Percentiles rank a stretch among this genome's conserved stretches.
phyloP scores from a whole-genome alignment of 2,329 filamentous ascomycete species.

The Pezizomycotina sp. region DNA sequence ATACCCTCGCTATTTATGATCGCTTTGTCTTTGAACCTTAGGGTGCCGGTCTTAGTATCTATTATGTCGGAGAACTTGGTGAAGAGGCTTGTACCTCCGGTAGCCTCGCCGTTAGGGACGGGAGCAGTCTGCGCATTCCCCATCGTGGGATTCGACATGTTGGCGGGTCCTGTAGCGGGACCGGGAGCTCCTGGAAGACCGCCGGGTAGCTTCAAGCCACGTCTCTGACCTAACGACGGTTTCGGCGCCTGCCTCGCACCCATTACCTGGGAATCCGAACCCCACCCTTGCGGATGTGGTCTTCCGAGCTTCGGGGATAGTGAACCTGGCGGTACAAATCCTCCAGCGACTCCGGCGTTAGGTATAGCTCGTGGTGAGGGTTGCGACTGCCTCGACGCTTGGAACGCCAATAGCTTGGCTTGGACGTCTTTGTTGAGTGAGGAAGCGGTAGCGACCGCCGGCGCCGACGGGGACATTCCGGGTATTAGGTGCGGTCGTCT shows the following conservation, averaged over 20 bases:
- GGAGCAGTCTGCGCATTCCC: slow-evolving; percentile 20
- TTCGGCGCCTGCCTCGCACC: slow-evolving; percentile 26
- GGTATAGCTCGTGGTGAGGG: slow-evolving; percentile 30
- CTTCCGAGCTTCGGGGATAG: slow-evolving; percentile 31
- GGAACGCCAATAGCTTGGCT: slow-evolving; percentile 54
- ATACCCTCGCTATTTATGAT: slow-evolving; percentile 78
- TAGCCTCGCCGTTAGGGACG: slow-evolving; percentile 23
- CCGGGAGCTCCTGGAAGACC: slow-evolving; percentile 21
- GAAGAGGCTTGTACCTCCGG: slow-evolving; percentile 41
- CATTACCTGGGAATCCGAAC: slow-evolving; percentile 36
- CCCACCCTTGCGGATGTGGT: slow-evolving; percentile 29
- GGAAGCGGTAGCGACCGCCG: slow-evolving; percentile 33
- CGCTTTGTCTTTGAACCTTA: slow-evolving; percentile 87
- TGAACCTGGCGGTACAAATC: slow-evolving; percentile 29
- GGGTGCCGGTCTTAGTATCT: slow-evolving; percentile 74
- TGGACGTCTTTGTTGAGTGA: slow-evolving; percentile 38
- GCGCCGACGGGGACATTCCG: slow-evolving; percentile 31
- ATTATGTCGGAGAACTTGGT: slow-evolving; percentile 66
- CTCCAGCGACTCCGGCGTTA: slow-evolving; percentile 22
- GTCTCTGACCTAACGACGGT: slow-evolving; percentile 34
- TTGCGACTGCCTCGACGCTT: slow-evolving; percentile 45
- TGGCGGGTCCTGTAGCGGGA: slow-evolving; percentile 15
- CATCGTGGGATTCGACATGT: slow-evolving; percentile 17
- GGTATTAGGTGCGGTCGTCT: slow-evolving; percentile 36
- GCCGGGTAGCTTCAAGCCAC: slow-evolving; percentile 31